Evolutionary conservation across 257 asterid species (phyloP).

Genomic region (Solanum neorickii): DNA sequence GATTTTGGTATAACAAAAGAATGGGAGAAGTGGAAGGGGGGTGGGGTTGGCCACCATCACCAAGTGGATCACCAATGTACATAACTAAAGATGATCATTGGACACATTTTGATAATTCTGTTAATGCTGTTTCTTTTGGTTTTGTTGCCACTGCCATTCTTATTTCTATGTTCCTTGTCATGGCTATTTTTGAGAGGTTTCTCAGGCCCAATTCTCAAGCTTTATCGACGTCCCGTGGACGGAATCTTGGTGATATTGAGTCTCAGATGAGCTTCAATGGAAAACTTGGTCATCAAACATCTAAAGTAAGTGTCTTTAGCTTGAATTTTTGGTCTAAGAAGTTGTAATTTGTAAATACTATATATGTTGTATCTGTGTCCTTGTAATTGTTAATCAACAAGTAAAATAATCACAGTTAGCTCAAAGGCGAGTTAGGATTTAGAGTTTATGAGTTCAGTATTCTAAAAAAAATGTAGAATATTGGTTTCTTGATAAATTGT

Average conservation of each 20-base stretch:
- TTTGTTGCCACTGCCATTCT: constrained; percentile 93
- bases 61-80: constrained; percentile 39
- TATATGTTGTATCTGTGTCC: background rate
- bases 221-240: constrained; percentile 26
- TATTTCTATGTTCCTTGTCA: constrained; percentile 81
- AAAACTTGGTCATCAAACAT: constrained; percentile 50
- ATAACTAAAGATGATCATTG: constrained; percentile 57
- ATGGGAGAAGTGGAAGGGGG: constrained; percentile 59
- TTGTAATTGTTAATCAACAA: background rate
- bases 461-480: background rate
- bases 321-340: background rate
- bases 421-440: background rate
- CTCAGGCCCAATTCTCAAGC: constrained; percentile 48
- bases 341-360: background rate
- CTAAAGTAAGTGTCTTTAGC: constrained; percentile 42
- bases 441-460: background rate
- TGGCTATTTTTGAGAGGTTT: constrained; percentile 88
- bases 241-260: constrained; percentile 35
- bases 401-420: background rate
- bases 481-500: background rate
- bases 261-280: constrained; percentile 35
- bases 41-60: constrained; percentile 57
- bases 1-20: background rate
- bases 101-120: constrained; percentile 88
- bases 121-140: constrained; percentile 82